Evolutionary conservation across 2,329 filamentous ascomycete genomes (phyloP).

Genomic region (Lachnum nothofagi): DNA sequence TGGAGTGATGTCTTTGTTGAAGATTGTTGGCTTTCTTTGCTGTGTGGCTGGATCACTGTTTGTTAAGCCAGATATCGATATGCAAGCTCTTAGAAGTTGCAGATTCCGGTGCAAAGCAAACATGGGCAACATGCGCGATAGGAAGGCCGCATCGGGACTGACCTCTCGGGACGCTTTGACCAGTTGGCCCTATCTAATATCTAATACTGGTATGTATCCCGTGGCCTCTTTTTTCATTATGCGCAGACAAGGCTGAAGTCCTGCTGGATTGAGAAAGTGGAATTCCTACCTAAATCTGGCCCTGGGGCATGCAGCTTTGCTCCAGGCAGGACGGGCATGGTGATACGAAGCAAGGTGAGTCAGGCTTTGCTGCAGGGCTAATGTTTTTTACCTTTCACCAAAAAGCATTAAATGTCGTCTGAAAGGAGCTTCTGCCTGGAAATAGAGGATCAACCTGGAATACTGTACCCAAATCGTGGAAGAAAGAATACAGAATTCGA

Average conservation of each 20-base stretch:
- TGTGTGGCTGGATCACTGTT: not conserved
- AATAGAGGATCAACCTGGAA: not conserved
- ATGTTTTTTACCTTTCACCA: no score
- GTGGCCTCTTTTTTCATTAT: no score
- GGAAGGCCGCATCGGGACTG: no score
- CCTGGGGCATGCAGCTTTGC: not conserved
- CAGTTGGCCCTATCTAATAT: not conserved
- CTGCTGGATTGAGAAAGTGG: not conserved
- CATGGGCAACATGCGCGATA: no score
- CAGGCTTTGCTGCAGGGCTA: not conserved
- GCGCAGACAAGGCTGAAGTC: not conserved
- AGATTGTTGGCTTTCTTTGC: not conserved
- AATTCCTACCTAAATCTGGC: not conserved
- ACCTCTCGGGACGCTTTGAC: not conserved
- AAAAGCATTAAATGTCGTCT: no score
- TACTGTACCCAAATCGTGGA: no score
- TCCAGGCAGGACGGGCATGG: not conserved
- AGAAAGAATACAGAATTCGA: no score
- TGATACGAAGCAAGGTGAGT: not conserved
- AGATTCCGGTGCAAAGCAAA: not conserved
- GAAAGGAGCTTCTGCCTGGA: not conserved
- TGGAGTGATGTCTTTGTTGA: not conserved
- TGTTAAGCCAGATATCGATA: no score
- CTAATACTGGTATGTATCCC: no score
- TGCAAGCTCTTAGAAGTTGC: slow-evolving; percentile 7